These are phyloP conservation scores for Suhomyces chickasaworum DNA, from an alignment of 1,139 yeast species.

Conservation along the genomic window DNA sequence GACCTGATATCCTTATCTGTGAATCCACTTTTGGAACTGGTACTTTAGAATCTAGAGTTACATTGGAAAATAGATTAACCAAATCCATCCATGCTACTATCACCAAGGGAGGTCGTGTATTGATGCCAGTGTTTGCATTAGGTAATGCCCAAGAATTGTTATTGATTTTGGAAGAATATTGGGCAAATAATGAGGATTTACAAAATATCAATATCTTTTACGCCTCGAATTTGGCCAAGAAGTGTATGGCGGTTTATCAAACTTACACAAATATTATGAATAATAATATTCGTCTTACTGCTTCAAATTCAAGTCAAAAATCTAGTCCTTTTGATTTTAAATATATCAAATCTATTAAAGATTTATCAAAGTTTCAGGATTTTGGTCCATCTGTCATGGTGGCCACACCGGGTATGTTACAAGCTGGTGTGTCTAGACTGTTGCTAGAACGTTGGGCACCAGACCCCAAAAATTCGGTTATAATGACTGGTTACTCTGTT, in stretches of 20 bases:
- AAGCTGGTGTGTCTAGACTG: constrained; percentile 91
- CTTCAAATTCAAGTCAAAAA: constrained; percentile 40
- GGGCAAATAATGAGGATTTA: constrained; percentile 82
- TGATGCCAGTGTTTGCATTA: constrained; percentile 92
- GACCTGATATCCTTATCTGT: constrained; percentile 88
- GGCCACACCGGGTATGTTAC: constrained; percentile 98
- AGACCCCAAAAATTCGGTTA: constrained; percentile 83
- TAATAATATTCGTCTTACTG: constrained; percentile 77
- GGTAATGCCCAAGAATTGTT: constrained; percentile 96
- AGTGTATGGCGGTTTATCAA: constrained; percentile 96
- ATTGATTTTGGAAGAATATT: constrained; percentile 88
- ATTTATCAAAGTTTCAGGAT: constrained; percentile 84
- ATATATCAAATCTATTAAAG: constrained; percentile 76
- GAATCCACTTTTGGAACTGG: constrained; percentile 99
- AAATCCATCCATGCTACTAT: constrained; percentile 82
- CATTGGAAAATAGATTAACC: constrained; percentile 80
- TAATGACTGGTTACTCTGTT: constrained; percentile 94
- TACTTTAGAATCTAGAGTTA: constrained; percentile 87
- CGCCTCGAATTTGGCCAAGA: constrained; percentile 91
- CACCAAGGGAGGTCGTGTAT: constrained; percentile 85
- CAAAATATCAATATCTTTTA: constrained; percentile 83
- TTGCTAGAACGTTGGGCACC: constrained; percentile 96
- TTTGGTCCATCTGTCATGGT: constrained; percentile 94
- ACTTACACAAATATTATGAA: constrained; percentile 98
- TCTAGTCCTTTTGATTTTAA: constrained; percentile 88